Conservation (phyloP, 106 monocot genomes). For the Ottelia alismoides region DNA sequence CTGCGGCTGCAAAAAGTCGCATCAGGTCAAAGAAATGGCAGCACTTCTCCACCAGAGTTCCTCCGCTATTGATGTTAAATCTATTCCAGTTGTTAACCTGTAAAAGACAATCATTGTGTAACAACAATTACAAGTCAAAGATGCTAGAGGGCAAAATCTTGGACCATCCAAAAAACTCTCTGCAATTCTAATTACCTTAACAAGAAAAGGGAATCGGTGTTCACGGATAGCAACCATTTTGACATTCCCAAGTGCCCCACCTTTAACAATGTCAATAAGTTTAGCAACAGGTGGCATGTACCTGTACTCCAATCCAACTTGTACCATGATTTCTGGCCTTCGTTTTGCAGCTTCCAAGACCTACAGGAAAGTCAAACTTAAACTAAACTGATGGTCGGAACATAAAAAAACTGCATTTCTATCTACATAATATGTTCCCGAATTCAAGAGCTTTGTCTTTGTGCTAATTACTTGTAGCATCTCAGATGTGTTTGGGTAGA, state of each 20-base stretch:
- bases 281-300: constrained; percentile 99
- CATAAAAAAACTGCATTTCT: too few relatives aligned
- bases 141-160: neutral
- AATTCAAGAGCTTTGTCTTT: too few relatives aligned
- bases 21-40: constrained; percentile 98
- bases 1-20: constrained; percentile 69
- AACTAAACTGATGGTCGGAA: too few relatives aligned
- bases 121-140: neutral
- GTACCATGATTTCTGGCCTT: constrained; percentile 77
- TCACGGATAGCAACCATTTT: constrained; percentile 97
- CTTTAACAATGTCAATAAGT: constrained; percentile 55
- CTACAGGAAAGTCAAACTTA: too few relatives aligned
- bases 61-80: constrained; percentile 76
- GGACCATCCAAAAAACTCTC: neutral
- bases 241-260: constrained; percentile 52
- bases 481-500: too few relatives aligned
- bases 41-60: constrained; percentile 94
- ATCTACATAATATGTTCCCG: too few relatives aligned
- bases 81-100: constrained; percentile 95
- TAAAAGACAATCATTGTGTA: neutral
- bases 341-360: constrained; percentile 59
- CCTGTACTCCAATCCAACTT: constrained; percentile 92
- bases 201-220: constrained; percentile 93
- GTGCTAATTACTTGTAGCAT: too few relatives aligned
- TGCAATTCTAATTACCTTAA: constrained; percentile 55